Base-by-base conservation (phyloP, 164 flowering plant genomes). In the Kalanchoe fedtschenkoi region DNA sequence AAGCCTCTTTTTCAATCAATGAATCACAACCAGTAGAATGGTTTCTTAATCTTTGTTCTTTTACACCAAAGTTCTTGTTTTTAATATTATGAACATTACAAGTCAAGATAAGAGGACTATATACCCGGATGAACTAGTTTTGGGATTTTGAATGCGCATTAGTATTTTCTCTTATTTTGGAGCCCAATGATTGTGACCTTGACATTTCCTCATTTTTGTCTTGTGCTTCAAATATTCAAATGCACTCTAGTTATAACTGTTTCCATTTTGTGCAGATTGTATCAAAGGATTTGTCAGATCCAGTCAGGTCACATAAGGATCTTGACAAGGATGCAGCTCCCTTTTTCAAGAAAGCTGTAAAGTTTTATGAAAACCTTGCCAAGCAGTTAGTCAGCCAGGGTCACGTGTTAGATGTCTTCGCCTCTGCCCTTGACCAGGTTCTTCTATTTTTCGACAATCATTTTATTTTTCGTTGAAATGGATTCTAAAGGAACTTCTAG, bases 341-440 rank as follows among this genome's bases (percentile, higher is more conserved):
- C 22, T 84, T 71, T 75, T 93, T 86, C 62, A 83, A 83, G 67
- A 93, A 90, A 79, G 97, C 98, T 16, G 90, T 88, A 46, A 82
- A 84, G 60, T 92, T 84, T 72, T 92, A 89, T 79, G 97, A 92
- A 4, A 78, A 65, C 73, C 76, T 93, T 60, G 85, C 92, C 32
- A 88, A 88, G 68, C 97, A 90, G 79, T 75, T 93, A 35, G 87
- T 83, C 68, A 76, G 78, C 73, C 97, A 90, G 77, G 97, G 97
- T 2, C 98, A 93, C 72, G 96, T 93, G 16, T 71, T 93, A 60
- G 98, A 93, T 66, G 82, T 93, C 68, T 93, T 88, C 80, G 98
- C 98, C 53, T 93, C 97, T 69, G 98, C 98, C 30, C 96, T 93
- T 74, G 98, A 93, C 72, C 98, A 93, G 98, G 98, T 93, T 57